phyloP scores from a whole-genome alignment of 768 basidiomycete genomes.

The Rhizopogon salebrosus region DNA sequence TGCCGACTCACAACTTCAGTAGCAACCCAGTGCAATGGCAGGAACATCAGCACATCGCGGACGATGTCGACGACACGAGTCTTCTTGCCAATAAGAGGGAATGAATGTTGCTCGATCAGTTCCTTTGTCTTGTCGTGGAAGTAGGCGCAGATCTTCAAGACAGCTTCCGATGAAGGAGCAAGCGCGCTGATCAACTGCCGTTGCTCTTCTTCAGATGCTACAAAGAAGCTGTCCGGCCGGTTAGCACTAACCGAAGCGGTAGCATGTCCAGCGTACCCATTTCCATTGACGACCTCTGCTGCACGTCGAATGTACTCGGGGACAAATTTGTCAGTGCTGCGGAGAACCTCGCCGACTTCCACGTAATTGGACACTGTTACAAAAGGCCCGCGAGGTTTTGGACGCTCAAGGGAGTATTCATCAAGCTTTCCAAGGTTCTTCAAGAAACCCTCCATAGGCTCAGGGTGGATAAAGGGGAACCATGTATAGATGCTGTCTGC shows the following conservation, averaged over 20 bases:
- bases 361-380: conserved; percentile 40
- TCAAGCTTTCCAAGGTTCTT: conserved; percentile 47
- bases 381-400: conserved; percentile 26
- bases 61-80: conserved; percentile 59
- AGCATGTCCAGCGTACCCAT: conserved; percentile 41
- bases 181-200: conserved; percentile 51
- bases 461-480: conserved; percentile 83
- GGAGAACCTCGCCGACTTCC: conserved; percentile 49
- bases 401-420: conserved; percentile 53
- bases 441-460: conserved; percentile 57
- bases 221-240: conserved; percentile 56
- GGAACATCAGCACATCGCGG: conserved; percentile 56
- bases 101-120: conserved; percentile 51
- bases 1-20: conserved; percentile 52
- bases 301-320: conserved; percentile 47
- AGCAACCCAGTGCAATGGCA: conserved; percentile 69
- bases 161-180: conserved; percentile 39
- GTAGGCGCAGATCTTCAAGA: conserved; percentile 48
- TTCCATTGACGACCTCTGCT: conserved; percentile 49
- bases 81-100: conserved; percentile 47
- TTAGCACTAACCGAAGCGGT: conserved; percentile 2
- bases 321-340: conserved; percentile 38
- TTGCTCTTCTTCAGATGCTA: conserved; percentile 36
- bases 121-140: conserved; percentile 64
- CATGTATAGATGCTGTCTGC: conserved; percentile 74